Percentiles rank a stretch among this genome's conserved stretches.
Conservation (phyloP, 768 basidiomycete genomes). For the Botryobasidium botryosum region DNA sequence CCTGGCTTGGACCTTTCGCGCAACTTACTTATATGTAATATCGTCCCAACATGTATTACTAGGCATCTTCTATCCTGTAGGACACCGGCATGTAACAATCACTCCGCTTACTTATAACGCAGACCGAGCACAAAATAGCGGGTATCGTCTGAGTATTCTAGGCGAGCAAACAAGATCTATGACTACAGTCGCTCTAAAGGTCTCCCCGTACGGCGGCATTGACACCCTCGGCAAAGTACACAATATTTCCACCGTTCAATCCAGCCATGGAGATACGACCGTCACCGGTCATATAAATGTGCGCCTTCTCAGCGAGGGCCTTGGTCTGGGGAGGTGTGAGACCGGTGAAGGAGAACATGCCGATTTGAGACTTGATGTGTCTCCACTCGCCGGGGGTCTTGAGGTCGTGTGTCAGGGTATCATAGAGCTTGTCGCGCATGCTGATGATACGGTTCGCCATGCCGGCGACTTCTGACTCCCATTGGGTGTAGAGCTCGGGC, state of each 20-base stretch:
- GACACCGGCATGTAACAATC: no score
- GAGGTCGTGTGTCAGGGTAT: conserved; percentile 53
- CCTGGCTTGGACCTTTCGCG: no score
- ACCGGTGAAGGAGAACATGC: conserved; percentile 97
- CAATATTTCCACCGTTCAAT: conserved; percentile 65
- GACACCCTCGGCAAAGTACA: conserved; percentile 73
- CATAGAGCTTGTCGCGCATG: conserved; percentile 76
- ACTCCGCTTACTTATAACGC: no score
- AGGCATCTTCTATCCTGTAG: no score
- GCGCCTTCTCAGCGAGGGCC: conserved; percentile 68
- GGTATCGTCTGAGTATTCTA: no score
- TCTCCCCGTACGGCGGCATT: conserved; percentile 8
- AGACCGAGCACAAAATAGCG: no score
- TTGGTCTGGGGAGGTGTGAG: conserved; percentile 64
- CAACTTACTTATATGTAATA: no score
- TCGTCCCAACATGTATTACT: no score
- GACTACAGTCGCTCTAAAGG: conserved; percentile 6
- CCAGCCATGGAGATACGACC: conserved; percentile 93
- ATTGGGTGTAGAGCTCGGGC: conserved; percentile 58
- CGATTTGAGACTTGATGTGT: conserved; percentile 90
- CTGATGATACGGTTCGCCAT: conserved; percentile 93
- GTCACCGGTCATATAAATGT: conserved; percentile 88
- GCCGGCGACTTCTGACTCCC: conserved; percentile 70
- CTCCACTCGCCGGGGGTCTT: conserved; percentile 91
- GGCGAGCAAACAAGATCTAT: no score